Evolutionary conservation across 768 basidiomycete species (phyloP).

Genomic region (Jaapia argillacea): DNA sequence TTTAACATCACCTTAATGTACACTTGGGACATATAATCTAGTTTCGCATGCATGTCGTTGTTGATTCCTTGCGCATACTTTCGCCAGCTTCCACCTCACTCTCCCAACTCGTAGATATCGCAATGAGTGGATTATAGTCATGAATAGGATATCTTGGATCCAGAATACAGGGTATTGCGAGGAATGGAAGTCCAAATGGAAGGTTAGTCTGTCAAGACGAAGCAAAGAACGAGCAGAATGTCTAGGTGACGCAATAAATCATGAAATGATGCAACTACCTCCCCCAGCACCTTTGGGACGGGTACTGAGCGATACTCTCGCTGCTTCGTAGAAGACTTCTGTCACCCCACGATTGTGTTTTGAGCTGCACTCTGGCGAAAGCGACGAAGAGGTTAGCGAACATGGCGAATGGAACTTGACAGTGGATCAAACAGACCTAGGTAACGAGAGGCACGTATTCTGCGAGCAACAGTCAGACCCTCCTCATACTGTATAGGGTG

Average conservation of each 20-base stretch:
- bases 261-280: constrained; percentile 37
- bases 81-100: too few relatives aligned
- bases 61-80: too few relatives aligned
- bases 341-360: constrained; percentile 93
- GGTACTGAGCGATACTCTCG: constrained; percentile 71
- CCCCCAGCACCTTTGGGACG: constrained; percentile 55
- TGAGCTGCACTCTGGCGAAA: constrained; percentile 78
- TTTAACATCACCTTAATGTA: too few relatives aligned
- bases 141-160: too few relatives aligned
- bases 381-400: neutral
- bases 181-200: too few relatives aligned
- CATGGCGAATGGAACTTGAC: neutral
- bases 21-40: too few relatives aligned
- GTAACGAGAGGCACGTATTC: constrained; percentile 90
- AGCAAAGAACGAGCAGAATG: neutral
- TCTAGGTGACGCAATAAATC: neutral
- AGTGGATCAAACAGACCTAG: constrained; percentile 46
- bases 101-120: too few relatives aligned
- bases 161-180: too few relatives aligned
- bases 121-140: too few relatives aligned
- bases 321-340: constrained; percentile 90
- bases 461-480: constrained; percentile 76
- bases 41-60: too few relatives aligned
- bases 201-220: too few relatives aligned
- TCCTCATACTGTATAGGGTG: constrained; percentile 88